Conservation (phyloP, 805 yeast species). For the Scheffersomyces stipitis region DNA sequence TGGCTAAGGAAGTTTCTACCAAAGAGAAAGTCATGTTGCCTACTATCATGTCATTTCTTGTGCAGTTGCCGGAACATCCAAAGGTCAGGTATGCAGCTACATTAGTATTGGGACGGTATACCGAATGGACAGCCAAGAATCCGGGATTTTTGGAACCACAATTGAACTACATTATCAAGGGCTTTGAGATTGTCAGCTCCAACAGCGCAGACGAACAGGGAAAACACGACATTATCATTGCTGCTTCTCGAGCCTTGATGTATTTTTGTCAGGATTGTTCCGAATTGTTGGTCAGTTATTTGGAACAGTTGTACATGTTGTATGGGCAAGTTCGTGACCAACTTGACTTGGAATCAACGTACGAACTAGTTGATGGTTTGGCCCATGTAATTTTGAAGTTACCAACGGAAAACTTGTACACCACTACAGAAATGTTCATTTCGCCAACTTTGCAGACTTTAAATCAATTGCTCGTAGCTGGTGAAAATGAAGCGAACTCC, state of each 20-base stretch:
- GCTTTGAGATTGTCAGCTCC: slow-evolving; percentile 43
- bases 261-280: slow-evolving; percentile 93
- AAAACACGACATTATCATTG: slow-evolving; percentile 59
- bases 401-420: slow-evolving; percentile 50
- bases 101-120: slow-evolving; percentile 90
- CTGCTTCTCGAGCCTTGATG: slow-evolving; percentile 92
- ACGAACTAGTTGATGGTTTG: slow-evolving; percentile 85
- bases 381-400: slow-evolving; percentile 76
- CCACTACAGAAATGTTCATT: slow-evolving; percentile 61
- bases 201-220: slow-evolving; percentile 18
- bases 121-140: slow-evolving; percentile 91
- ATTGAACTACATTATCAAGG: slow-evolving; percentile 77
- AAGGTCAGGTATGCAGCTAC: slow-evolving; percentile 92
- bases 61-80: slow-evolving; percentile 77
- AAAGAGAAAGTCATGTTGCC: slow-evolving; percentile 71
- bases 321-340: slow-evolving; percentile 54
- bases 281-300: slow-evolving; percentile 55
- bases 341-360: slow-evolving; percentile 66
- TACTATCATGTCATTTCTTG: slow-evolving; percentile 65
- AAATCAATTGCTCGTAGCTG: slow-evolving; percentile 17
- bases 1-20: slow-evolving; percentile 86
- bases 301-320: slow-evolving; percentile 74
- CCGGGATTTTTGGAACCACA: slow-evolving; percentile 81
- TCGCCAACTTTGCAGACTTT: slow-evolving; percentile 56
- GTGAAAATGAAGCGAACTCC: slow-evolving; percentile 11